Percentiles rank a stretch among this genome's conserved stretches.
Evolutionary conservation across 208 protist species (phyloP).

Genomic region (Endotrypanum monterogeii): DNA sequence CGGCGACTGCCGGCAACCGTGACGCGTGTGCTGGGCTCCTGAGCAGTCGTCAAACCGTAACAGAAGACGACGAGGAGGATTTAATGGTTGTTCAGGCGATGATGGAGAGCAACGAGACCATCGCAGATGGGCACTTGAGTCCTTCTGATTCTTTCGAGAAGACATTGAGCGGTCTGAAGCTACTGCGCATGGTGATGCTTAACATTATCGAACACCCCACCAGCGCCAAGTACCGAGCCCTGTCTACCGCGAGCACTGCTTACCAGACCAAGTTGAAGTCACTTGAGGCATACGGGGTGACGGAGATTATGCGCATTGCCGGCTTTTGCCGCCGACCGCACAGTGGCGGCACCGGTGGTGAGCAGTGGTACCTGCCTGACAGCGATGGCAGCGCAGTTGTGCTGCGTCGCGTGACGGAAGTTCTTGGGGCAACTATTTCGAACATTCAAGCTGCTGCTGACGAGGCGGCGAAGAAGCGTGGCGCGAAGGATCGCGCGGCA

Average conservation of each 20-base stretch:
- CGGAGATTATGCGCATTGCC: conserved; percentile 55
- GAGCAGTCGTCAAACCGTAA: conserved; percentile 32
- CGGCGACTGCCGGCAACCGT: neutral
- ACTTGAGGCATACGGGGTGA: conserved; percentile 62
- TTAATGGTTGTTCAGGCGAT: conserved; percentile 54
- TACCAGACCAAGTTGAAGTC: conserved; percentile 68
- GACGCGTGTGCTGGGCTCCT: conserved; percentile 35
- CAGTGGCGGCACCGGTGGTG: conserved; percentile 32
- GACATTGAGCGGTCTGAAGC: conserved; percentile 41
- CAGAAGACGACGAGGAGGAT: conserved; percentile 66
- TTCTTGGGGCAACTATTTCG: conserved; percentile 44
- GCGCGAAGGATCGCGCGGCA: neutral
- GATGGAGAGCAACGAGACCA: conserved; percentile 72
- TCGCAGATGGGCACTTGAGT: conserved; percentile 32
- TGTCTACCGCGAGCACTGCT: conserved; percentile 59
- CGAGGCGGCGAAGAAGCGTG: conserved; percentile 20
- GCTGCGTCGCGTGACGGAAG: conserved; percentile 40
- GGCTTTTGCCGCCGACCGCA: conserved; percentile 65
- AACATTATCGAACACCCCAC: conserved; percentile 63
- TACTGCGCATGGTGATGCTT: conserved; percentile 45
- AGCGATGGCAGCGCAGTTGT: conserved; percentile 46
- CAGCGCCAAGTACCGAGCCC: conserved; percentile 52
- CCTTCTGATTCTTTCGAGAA: conserved; percentile 38
- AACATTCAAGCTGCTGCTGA: conserved; percentile 38
- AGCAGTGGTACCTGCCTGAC: conserved; percentile 72